Evolutionary conservation across 495 filamentous ascomycete genomes (phyloP).

Genomic region (Staphylotrichum longicolle): DNA sequence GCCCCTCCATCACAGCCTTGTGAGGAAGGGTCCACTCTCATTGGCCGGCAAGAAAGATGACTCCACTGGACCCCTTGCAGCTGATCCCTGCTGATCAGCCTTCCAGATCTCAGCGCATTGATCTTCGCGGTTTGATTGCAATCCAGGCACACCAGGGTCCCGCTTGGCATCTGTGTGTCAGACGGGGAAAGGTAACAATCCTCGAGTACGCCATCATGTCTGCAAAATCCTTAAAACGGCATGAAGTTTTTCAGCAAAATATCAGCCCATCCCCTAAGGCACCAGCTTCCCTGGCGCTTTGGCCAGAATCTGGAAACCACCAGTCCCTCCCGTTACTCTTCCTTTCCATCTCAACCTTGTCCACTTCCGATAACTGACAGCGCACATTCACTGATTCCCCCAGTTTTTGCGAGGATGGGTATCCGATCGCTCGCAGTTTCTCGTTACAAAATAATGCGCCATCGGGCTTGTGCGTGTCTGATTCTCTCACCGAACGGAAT

Average conservation of each 20-base stretch:
- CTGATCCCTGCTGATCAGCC: conserved; percentile 5
- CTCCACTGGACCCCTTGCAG: neutral
- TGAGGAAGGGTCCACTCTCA: neutral
- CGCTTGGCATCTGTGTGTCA: no score
- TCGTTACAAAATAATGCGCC: conserved; percentile 34
- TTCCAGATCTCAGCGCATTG: neutral
- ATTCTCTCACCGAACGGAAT: conserved; percentile 34
- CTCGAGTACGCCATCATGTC: no score
- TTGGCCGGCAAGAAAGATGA: neutral
- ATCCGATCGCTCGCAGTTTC: neutral
- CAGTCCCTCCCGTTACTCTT: no score
- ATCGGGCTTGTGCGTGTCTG: conserved; percentile 32
- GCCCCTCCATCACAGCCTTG: conserved; percentile 32
- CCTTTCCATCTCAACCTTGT: no score
- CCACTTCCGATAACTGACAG: no score
- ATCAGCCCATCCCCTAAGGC: neutral
- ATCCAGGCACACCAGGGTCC: no score
- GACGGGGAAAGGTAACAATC: no score
- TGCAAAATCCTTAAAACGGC: no score
- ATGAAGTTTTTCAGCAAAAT: neutral
- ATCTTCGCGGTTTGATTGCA: no score
- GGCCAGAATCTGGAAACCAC: no score
- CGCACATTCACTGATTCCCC: no score
- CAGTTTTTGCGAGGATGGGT: neutral
- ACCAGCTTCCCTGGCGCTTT: no score